A percentile compares a stretch with the other conserved stretches of the same genome.
These are phyloP conservation scores for Euphorbia corollata DNA, from an alignment of 441 rosid species.

Conservation along the genomic window DNA sequence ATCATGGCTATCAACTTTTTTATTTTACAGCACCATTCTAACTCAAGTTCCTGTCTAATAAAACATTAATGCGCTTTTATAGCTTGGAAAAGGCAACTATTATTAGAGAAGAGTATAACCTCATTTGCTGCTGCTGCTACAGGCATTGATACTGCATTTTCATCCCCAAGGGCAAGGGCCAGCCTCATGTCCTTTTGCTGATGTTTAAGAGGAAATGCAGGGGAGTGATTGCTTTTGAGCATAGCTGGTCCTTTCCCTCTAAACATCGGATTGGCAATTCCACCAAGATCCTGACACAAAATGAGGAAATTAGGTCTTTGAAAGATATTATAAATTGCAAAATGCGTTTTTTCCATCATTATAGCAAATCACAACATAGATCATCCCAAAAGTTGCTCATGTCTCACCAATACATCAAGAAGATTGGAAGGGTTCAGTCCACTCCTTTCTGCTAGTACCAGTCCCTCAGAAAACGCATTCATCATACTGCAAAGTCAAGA, in stretches of 20 bases:
- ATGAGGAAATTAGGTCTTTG: constrained; percentile 10
- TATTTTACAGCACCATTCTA: background rate
- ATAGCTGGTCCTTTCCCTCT: constrained; percentile 74
- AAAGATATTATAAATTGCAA: background rate
- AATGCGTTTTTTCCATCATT: too few relatives aligned
- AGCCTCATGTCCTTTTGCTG: constrained; percentile 92
- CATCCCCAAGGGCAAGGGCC: constrained; percentile 96
- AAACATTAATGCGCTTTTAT: background rate
- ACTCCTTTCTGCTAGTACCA: constrained; percentile 71
- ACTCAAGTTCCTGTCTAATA: constrained; percentile 5
- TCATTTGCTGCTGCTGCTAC: constrained; percentile 88
- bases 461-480: constrained; percentile 88
- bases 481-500: constrained; percentile 47
- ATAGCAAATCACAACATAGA: background rate
- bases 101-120: constrained; percentile 33
- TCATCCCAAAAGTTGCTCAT: constrained; percentile 5
- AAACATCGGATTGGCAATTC: constrained; percentile 71
- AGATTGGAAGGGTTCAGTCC: constrained; percentile 65
- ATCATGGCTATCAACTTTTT: background rate
- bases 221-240: constrained; percentile 54
- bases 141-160: constrained; percentile 80
- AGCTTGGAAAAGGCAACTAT: background rate
- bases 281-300: constrained; percentile 61
- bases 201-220: constrained; percentile 89
- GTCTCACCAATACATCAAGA: constrained; percentile 67